These are phyloP conservation scores for Curvularia spicifera DNA, from an alignment of 2,329 filamentous ascomycete genomes.

Conservation along the genomic window DNA sequence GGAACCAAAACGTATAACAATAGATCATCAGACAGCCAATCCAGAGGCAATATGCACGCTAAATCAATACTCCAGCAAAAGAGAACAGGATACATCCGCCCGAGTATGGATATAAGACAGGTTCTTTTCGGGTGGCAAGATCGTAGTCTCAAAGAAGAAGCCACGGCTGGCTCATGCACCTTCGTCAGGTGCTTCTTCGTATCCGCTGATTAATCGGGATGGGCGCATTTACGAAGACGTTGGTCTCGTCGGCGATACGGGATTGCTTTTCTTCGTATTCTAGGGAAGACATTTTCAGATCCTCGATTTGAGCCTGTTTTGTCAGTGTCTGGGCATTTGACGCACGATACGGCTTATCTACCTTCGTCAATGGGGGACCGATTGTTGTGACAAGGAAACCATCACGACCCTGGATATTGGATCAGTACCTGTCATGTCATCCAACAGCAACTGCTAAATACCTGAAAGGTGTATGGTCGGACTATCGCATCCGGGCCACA, in stretches of 20 bases:
- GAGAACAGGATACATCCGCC: slow-evolving; percentile 13
- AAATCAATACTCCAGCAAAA: slow-evolving; percentile 12
- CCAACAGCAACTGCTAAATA: slow-evolving; percentile 23
- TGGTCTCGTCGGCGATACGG: slow-evolving; percentile 43
- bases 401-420: slow-evolving; percentile 46
- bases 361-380: slow-evolving; percentile 52
- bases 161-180: neutral
- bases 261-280: slow-evolving; percentile 53
- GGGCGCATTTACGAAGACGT: slow-evolving; percentile 50
- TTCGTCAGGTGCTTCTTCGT: slow-evolving; percentile 36
- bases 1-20: slow-evolving; percentile 9
- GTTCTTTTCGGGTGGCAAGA: slow-evolving; percentile 9
- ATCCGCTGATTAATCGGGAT: slow-evolving; percentile 45
- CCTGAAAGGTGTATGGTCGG: slow-evolving; percentile 52
- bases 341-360: slow-evolving; percentile 17
- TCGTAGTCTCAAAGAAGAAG: slow-evolving; percentile 1
- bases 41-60: slow-evolving; percentile 16
- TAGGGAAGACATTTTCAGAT: slow-evolving; percentile 49
- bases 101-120: slow-evolving; percentile 12
- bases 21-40: slow-evolving; percentile 8
- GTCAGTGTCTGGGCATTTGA: slow-evolving; percentile 19
- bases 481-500: slow-evolving; percentile 53
- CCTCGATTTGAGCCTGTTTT: slow-evolving; percentile 51
- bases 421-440: slow-evolving; percentile 23
- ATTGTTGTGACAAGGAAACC: slow-evolving; percentile 52